Evolutionary conservation across 2,329 filamentous ascomycete species (phyloP).

Genomic region (Periconia macrospinosa): DNA sequence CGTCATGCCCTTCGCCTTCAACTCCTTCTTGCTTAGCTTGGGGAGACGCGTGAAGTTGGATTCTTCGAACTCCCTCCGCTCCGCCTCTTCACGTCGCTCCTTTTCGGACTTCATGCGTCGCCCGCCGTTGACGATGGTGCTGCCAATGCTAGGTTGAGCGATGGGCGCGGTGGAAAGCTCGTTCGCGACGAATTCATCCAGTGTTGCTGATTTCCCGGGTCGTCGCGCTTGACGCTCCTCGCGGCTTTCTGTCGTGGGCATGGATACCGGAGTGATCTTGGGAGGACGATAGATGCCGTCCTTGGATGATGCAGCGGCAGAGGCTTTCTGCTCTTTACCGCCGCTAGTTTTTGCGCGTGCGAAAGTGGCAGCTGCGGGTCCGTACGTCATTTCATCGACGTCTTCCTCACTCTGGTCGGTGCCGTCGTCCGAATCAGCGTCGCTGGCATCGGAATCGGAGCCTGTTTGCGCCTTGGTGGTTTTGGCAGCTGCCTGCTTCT

Average conservation of each 20-base stretch:
- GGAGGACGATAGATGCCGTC: slow-evolving; percentile 87
- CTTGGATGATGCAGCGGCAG: slow-evolving; percentile 36
- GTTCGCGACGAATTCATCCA: slow-evolving; percentile 88
- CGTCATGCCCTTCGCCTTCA: slow-evolving; percentile 61
- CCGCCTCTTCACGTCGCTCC: slow-evolving; percentile 76
- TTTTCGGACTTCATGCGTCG: slow-evolving; percentile 75
- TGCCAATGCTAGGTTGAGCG: slow-evolving; percentile 88
- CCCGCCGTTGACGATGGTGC: slow-evolving; percentile 79
- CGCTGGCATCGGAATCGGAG: slow-evolving; percentile 47
- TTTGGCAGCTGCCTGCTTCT: slow-evolving; percentile 17
- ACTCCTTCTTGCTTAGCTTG: slow-evolving; percentile 84
- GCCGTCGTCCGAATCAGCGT: slow-evolving; percentile 26
- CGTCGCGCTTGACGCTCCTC: slow-evolving; percentile 64
- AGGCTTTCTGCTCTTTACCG: slow-evolving; percentile 6
- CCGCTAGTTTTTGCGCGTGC: slow-evolving; percentile 21
- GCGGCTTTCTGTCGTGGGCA: slow-evolving; percentile 68
- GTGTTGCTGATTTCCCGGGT: slow-evolving; percentile 74
- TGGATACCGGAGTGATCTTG: slow-evolving; percentile 80
- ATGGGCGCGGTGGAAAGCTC: slow-evolving; percentile 82
- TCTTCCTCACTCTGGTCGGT: slow-evolving; percentile 34
- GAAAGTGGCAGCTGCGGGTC: slow-evolving; percentile 60
- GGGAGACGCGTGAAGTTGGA: slow-evolving; percentile 87
- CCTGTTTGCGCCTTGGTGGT: slow-evolving; percentile 37
- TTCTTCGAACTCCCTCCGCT: slow-evolving; percentile 87
- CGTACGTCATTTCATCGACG: slow-evolving; percentile 64